A percentile compares a stretch with the other conserved stretches of the same genome.
These are phyloP conservation scores for Yarrowia sp. DNA, from an alignment of 805 yeast genomes.

Conservation along the genomic window DNA sequence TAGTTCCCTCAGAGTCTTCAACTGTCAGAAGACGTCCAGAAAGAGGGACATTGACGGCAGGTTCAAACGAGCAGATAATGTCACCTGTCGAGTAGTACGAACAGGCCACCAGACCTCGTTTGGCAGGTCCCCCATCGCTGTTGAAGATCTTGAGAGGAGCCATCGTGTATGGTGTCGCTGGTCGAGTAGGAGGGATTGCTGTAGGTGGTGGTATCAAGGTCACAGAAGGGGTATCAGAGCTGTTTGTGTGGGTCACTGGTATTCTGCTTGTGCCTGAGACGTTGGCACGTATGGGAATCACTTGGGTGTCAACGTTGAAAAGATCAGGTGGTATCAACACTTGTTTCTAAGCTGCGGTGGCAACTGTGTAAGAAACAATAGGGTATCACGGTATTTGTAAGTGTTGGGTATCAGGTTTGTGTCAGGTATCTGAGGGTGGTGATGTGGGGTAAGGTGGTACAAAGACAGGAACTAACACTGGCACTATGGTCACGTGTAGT, in stretches of 20 bases:
- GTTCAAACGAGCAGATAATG: conserved; percentile 17
- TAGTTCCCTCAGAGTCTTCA: background rate
- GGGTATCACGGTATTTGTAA: too few relatives aligned
- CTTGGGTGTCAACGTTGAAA: background rate
- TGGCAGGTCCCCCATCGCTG: conserved; percentile 3
- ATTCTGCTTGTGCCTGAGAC: too few relatives aligned
- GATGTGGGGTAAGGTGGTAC: background rate
- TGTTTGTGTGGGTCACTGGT: too few relatives aligned
- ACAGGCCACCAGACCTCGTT: conserved; percentile 12
- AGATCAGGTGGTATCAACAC: too few relatives aligned
- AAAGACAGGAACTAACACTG: too few relatives aligned
- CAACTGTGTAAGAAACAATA: too few relatives aligned
- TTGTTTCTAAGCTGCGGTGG: too few relatives aligned
- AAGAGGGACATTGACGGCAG: conserved; percentile 7
- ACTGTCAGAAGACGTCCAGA: conserved; percentile 5
- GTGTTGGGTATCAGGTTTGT: background rate
- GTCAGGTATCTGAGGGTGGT: background rate
- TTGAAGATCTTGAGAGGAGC: background rate
- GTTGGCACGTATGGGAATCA: background rate
- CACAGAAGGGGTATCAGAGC: too few relatives aligned
- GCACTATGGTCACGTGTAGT: background rate
- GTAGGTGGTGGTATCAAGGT: background rate
- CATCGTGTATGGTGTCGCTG: background rate
- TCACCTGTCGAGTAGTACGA: conserved; percentile 12
- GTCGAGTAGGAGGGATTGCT: background rate